Evolutionary conservation across 2,329 filamentous ascomycete species (phyloP), one percentile per base, ranked within the genome.

Genomic region (Stachybotrys elegans): DNA sequence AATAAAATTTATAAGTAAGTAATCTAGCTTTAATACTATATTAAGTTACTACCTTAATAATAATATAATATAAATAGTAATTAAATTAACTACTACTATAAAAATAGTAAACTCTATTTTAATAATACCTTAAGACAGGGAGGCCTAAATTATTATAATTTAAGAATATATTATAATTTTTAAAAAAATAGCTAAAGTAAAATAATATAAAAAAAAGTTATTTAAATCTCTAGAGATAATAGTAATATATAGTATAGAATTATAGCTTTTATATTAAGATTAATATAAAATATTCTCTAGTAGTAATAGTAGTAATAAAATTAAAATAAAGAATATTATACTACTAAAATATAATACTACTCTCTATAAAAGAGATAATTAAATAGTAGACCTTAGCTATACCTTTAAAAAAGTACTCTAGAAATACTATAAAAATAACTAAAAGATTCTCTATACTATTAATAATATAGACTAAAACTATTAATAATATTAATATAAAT

Each of bases 291-390:
- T 44, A 25, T 34, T 17, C 40, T 20, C 14, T 27, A 22, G 17
- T 34, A 40, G 20, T 41, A 38, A 44, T 32, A 40, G 29, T 38
- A 39, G 40, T 43, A 37, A 12, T 37, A 38, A 38, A 20, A 43
- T 21, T 43, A 43, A 25, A 37, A 38, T 21, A 11, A 38, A 43
- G 31, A 37, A 22, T 43, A 43, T 36, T 38, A 38, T 17, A 13
- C 38, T 19, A 34, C 22, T 42, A 34, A n/a, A 20, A 38, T 36
- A 21, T 16, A 23, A 8, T 25, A 14, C 14, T 13, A 6, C 16
- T 25, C 25, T 35, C 17, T 14, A 27, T 8, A 43, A 29, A 35
- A n/a, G 25, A 20, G 21, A 22, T 20, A 22, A 35, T 27, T 6
- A 25, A 39, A 16, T 19, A 9, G 38, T 20, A 17, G 31, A 35